phyloP scores from a whole-genome alignment of 371 early-diverging fungal species.

The Syncephalastrum monosporum region DNA sequence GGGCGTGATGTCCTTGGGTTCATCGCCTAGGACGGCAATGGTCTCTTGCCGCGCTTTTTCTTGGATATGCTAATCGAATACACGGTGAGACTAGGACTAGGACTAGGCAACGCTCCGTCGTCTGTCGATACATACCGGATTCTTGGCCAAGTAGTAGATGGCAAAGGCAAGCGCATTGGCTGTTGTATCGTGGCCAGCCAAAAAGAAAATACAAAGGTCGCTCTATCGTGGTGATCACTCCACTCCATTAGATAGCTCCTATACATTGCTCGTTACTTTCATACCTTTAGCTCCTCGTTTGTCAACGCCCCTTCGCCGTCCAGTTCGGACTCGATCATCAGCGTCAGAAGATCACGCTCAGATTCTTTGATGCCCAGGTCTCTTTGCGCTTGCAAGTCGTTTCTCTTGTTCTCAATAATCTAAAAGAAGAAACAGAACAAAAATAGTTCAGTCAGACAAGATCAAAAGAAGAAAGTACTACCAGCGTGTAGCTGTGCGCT shows the following conservation, averaged over 20 bases:
- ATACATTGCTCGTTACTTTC: too few relatives aligned
- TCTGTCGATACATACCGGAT: constrained; percentile 12
- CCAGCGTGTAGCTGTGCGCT: too few relatives aligned
- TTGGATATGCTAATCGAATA: constrained; percentile 38
- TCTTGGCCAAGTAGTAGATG: constrained; percentile 20
- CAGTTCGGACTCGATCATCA: constrained; percentile 54
- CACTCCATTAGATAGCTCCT: too few relatives aligned
- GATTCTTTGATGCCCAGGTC: too few relatives aligned
- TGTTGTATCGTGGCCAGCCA: constrained; percentile 44
- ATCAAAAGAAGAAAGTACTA: too few relatives aligned
- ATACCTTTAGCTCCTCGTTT: constrained; percentile 31
- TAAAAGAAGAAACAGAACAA: too few relatives aligned
- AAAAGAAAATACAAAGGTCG: constrained; percentile 40
- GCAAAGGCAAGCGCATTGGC: constrained; percentile 28
- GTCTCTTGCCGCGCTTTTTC: constrained; percentile 52
- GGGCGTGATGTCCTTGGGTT: constrained; percentile 36
- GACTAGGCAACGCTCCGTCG: neutral
- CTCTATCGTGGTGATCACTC: constrained; percentile 15
- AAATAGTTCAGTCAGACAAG: too few relatives aligned
- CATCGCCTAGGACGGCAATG: constrained; percentile 49
- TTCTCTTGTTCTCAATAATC: too few relatives aligned
- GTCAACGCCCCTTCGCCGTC: constrained; percentile 30
- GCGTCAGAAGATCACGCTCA: constrained; percentile 51
- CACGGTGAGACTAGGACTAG: neutral
- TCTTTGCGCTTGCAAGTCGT: too few relatives aligned